A percentile compares a stretch with the other conserved stretches of the same genome.
Conservation (phyloP, 768 basidiomycete species). For the Suillus variegatus region DNA sequence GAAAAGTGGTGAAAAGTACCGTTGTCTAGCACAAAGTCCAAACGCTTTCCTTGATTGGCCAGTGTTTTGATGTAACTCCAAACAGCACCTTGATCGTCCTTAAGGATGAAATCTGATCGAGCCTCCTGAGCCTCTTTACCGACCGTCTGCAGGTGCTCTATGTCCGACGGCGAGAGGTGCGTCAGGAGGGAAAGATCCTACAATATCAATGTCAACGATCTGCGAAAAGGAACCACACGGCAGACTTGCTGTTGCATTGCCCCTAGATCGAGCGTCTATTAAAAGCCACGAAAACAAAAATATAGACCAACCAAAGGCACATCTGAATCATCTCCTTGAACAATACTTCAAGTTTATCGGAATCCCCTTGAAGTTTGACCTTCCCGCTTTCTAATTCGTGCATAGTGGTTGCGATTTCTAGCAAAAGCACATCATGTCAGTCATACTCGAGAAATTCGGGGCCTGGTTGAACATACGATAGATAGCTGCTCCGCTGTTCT, state of each 20-base stretch:
- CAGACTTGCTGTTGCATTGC: slow-evolving; percentile 79
- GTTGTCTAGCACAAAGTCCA: slow-evolving; percentile 94
- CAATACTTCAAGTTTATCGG: slow-evolving; percentile 58
- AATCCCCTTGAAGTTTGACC: slow-evolving; percentile 43
- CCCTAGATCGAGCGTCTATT: slow-evolving; percentile 51
- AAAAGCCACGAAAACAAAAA: neutral
- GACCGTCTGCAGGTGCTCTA: slow-evolving; percentile 79
- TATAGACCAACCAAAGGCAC: slow-evolving; percentile 68
- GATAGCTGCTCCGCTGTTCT: slow-evolving; percentile 74
- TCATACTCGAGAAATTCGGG: too few relatives aligned
- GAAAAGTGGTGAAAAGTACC: slow-evolving; percentile 41
- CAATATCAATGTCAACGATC: slow-evolving; percentile 5
- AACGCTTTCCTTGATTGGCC: slow-evolving; percentile 39
- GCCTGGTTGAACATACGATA: slow-evolving; percentile 53
- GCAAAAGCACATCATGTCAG: neutral
- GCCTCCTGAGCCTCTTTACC: slow-evolving; percentile 79
- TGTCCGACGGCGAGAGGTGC: slow-evolving; percentile 79
- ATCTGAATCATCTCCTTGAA: slow-evolving; percentile 90
- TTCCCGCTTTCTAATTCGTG: slow-evolving; percentile 60
- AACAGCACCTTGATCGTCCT: slow-evolving; percentile 73
- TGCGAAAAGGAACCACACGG: neutral
- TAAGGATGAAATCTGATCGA: slow-evolving; percentile 77
- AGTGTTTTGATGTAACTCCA: slow-evolving; percentile 73
- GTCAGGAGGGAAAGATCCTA: slow-evolving; percentile 92
- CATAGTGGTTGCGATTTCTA: slow-evolving; percentile 77